Percentiles rank a stretch among this genome's conserved stretches.
Evolutionary conservation across 2,329 filamentous ascomycete genomes (phyloP).

Genomic region (Colletotrichum falcatum): DNA sequence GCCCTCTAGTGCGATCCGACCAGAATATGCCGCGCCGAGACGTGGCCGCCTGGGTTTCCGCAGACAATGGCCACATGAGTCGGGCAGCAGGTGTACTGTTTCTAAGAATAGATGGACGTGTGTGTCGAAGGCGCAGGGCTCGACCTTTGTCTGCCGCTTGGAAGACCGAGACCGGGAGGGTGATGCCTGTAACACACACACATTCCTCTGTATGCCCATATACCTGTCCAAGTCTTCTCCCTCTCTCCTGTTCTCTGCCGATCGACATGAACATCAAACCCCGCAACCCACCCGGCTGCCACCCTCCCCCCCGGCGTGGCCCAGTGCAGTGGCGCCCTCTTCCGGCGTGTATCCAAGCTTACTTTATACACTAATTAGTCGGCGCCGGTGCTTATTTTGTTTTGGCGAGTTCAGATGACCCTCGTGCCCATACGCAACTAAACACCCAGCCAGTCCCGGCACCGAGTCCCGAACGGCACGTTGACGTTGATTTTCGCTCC

Average conservation of each 20-base stretch:
- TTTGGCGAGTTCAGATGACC: background rate
- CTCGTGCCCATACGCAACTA: background rate
- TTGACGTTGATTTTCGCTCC: constrained; percentile 1
- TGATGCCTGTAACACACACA: background rate
- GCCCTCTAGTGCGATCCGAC: background rate
- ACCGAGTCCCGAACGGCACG: constrained; percentile 18
- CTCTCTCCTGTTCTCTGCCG: background rate
- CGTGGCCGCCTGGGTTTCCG: constrained; percentile 13
- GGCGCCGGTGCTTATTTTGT: background rate
- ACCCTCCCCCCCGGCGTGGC: background rate
- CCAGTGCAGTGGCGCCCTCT: constrained; percentile 15
- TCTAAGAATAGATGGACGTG: constrained; percentile 15
- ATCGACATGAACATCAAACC: constrained; percentile 3
- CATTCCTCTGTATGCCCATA: too few species aligned
- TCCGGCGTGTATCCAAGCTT: constrained; percentile 24
- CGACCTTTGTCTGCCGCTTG: background rate
- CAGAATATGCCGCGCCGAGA: constrained; percentile 16
- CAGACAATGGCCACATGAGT: background rate
- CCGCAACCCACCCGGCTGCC: constrained; percentile 1
- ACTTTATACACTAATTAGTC: background rate
- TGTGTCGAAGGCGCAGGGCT: background rate
- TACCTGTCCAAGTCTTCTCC: too few species aligned
- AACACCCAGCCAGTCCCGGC: background rate
- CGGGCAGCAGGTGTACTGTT: background rate
- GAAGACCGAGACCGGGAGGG: background rate